Evolutionary conservation across 1,139 yeast species (phyloP), one percentile per base, ranked within the genome.

Genomic region (Schizosaccharomyces versatilis): DNA sequence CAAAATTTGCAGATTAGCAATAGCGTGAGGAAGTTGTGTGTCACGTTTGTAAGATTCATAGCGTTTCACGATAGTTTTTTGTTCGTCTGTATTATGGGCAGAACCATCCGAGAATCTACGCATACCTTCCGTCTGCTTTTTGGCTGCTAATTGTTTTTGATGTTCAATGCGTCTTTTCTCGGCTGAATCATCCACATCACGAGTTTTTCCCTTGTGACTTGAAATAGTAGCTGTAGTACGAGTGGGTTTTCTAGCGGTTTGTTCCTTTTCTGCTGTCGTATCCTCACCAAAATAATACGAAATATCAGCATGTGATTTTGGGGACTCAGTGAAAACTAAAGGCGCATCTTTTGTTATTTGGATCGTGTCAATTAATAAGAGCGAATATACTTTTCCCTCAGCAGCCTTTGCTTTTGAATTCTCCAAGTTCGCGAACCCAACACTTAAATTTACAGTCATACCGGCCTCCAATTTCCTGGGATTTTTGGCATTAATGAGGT

Each of bases 11-110:
- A 90, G 73, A 65, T 88, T 96, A 62, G 81, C 77, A 15, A 86
- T 94, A 62, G 78, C 77, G 48, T 72, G 70, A 41, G 98, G 98
- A 59, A 90, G 79, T 70, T 90, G 97, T 6, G 88, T 74, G 65
- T 90, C 98, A 62, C 96, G 76, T 53, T 88, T 80, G 68, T 90
- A 90, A 0, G 97, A 86, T 70, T 90, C 98, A 67, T 84, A 90
- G 66, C 84, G 82, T 64, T 84, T 85, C 72, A 90, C 85, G 38
- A 80, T 82, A 8, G 83, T 84, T 60, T 79, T 80, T 59, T 74
- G 74, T 54, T 80, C 93, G 53, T 75, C 74, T 67, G 79, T 90
- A 10, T 82, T 82, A 53, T 81, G 79, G 24, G 62, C 58, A 17
- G 60, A 57, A 14, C 63, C 67, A 54, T 62, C 65, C n/a, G 70